Evolutionary conservation across 345 rosid species (phyloP).

Genomic region (Reutealis trisperma): DNA sequence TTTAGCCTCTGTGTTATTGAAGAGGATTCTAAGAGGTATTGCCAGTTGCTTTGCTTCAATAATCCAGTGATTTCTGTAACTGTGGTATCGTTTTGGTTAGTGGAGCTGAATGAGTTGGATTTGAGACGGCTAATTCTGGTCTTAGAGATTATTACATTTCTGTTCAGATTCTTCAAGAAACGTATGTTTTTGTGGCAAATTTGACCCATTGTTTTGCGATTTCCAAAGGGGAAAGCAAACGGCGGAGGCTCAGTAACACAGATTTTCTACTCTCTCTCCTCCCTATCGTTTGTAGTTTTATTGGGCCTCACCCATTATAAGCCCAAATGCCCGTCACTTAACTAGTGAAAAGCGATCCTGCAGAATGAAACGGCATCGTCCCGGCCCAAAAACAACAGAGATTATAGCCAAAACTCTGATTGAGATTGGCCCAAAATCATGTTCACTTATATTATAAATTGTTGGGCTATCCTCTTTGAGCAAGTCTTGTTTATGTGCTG

Average conservation of each 20-base stretch:
- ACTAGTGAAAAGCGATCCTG: too few species aligned
- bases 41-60: slow-evolving; percentile 56
- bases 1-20: slow-evolving; percentile 40
- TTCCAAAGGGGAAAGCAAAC: not conserved
- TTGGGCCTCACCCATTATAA: too few species aligned
- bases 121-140: slow-evolving; percentile 18
- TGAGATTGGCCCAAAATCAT: too few species aligned
- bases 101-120: slow-evolving; percentile 17
- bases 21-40: slow-evolving; percentile 40
- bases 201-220: slow-evolving; percentile 7
- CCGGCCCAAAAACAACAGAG: too few species aligned
- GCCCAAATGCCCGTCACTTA: too few species aligned
- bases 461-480: too few species aligned
- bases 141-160: not conserved
- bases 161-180: slow-evolving; percentile 11
- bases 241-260: not conserved
- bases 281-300: too few species aligned
- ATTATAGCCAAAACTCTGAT: too few species aligned
- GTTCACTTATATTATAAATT: too few species aligned
- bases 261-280: not conserved
- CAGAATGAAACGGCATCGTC: too few species aligned
- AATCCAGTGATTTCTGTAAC: slow-evolving; percentile 46
- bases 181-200: not conserved
- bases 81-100: slow-evolving; percentile 12
- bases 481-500: too few species aligned